phyloP scores from a whole-genome alignment of 768 basidiomycete genomes.

The Termitomyces sp. region DNA sequence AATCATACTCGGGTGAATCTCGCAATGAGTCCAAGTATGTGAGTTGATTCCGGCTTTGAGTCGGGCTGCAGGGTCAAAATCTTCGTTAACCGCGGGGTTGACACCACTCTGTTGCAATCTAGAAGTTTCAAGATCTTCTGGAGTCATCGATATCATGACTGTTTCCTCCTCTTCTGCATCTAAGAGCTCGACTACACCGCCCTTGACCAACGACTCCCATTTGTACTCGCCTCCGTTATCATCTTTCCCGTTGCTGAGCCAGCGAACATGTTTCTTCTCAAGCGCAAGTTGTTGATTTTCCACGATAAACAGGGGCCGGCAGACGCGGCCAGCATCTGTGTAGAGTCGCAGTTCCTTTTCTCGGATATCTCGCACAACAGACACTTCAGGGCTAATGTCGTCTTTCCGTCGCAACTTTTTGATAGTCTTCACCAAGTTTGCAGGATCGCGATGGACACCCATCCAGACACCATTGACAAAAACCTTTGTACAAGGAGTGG shows the following conservation, averaged over 20 bases:
- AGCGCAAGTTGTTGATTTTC: constrained; percentile 82
- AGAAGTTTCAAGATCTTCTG: constrained; percentile 89
- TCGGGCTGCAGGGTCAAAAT: constrained; percentile 84
- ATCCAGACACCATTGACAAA: constrained; percentile 99
- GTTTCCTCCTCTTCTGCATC: constrained; percentile 99
- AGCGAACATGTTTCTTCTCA: constrained; percentile 79
- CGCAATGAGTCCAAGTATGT: constrained; percentile 97
- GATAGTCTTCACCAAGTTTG: constrained; percentile 88
- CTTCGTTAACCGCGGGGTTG: constrained; percentile 56
- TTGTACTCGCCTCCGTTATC: constrained; percentile 64
- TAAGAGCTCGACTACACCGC: constrained; percentile 87
- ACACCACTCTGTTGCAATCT: constrained; percentile 57
- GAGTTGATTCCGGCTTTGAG: constrained; percentile 80
- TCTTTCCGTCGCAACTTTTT: constrained; percentile 90
- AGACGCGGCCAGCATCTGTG: constrained; percentile 95
- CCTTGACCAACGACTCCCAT: constrained; percentile 82
- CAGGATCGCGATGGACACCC: constrained; percentile 95
- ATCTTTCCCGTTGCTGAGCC: constrained; percentile 53
- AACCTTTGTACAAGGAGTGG: constrained; percentile 86
- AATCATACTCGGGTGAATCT: constrained; percentile 99
- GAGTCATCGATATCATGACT: constrained; percentile 99
- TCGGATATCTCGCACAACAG: constrained; percentile 95
- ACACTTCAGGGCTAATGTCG: constrained; percentile 94
- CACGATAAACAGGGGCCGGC: constrained; percentile 95
- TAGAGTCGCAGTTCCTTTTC: constrained; percentile 92